Base-by-base conservation (phyloP, 1,284 basidiomycete genomes). In the Takashimella koratensis region DNA sequence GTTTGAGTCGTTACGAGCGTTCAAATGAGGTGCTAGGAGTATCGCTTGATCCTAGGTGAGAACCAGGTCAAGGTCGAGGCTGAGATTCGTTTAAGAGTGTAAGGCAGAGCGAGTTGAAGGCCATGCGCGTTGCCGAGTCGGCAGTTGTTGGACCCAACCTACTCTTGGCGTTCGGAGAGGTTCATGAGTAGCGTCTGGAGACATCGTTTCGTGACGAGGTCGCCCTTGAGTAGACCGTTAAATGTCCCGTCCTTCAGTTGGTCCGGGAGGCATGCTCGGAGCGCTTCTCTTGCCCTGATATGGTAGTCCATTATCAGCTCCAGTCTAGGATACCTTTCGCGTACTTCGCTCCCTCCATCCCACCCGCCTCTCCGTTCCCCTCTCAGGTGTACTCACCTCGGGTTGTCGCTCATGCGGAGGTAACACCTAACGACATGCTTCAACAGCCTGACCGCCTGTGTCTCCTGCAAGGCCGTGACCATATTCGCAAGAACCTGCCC, bases 381-480 rank as follows among this genome's bases (percentile, higher is more conserved):
- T 57, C 46, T n/a, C n/a, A n/a, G n/a, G n/a, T n/a, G n/a, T 6
- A 79, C 85, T 49, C 64, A 91, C 88, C 94, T 84, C 53, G 95
- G 79, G 70, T 98, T 98, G 77, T 99, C 96, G 73, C 92, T 96
- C 63, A 99, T 80, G 40, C 96, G 83, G 55, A 99, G 78, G 73
- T 99, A 99, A 76, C 96, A 99, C 54, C 96, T 81, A 19, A 99
- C 96, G 47, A 99, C 96, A 73, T 99, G 96, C 78, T 99, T 99
- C 64, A 99, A 79, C 51, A 99, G 78, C 64, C 96, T 81, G 30
- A 98, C 95, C 8, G 96, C 96, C 76, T 98, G 96, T 3, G 88
- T 96, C 77, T 99, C 96, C 50, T 96, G 91, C 45, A 97, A 81
- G 68, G 95, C 91, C 67, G 86, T 87, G 55, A 98, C 96, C 96